Conservation (phyloP, 257 asterid species). For the Schizonepeta tenuifolia region DNA sequence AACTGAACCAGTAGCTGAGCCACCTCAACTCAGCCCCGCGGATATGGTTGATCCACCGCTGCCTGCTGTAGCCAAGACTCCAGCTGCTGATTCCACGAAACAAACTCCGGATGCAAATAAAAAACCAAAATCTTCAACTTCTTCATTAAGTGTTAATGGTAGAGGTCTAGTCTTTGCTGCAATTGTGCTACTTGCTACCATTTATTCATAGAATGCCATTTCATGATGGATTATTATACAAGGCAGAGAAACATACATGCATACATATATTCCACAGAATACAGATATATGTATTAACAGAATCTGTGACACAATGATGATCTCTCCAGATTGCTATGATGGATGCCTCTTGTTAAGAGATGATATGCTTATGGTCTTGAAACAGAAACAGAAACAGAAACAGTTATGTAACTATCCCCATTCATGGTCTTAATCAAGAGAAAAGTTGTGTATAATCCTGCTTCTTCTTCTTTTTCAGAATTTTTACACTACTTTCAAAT, state of each 20-base stretch:
- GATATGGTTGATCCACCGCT: slow-evolving; percentile 59
- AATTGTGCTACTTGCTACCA: slow-evolving; percentile 31
- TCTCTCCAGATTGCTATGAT: slow-evolving; percentile 9
- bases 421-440: slow-evolving; percentile 22
- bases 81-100: slow-evolving; percentile 1
- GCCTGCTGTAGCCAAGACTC: slow-evolving; percentile 45
- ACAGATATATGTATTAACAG: background rate
- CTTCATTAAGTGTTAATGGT: slow-evolving; percentile 16
- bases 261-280: slow-evolving; percentile 14
- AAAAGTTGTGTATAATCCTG: background rate
- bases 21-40: slow-evolving; percentile 46
- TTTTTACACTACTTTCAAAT: background rate
- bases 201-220: slow-evolving; percentile 28
- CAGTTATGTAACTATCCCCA: slow-evolving; percentile 5
- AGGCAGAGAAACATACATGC: background rate
- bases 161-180: slow-evolving; percentile 29
- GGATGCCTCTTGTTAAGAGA: slow-evolving; percentile 25
- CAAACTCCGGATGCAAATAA: background rate
- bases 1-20: slow-evolving; percentile 40
- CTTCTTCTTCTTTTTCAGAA: background rate
- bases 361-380: background rate
- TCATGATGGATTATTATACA: background rate
- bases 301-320: background rate
- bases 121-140: slow-evolving; percentile 33
- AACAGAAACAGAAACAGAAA: too few relatives aligned